phyloP scores from a whole-genome alignment of 2,329 filamentous ascomycete genomes.

The Cucurbitaria berberidis region DNA sequence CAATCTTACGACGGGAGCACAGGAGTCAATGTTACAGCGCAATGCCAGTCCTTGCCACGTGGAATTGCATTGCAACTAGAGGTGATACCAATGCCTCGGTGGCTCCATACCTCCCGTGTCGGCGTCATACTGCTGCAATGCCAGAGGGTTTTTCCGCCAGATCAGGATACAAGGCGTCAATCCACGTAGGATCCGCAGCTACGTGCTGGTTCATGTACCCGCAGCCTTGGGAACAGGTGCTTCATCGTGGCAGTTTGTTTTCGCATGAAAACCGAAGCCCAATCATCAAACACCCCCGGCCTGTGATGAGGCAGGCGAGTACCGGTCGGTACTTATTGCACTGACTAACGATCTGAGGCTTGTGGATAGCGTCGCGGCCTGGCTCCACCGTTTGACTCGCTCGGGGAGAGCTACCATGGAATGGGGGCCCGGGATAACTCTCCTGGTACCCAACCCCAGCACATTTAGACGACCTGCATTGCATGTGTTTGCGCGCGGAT shows the following conservation, averaged over 20 bases:
- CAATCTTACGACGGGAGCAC: background rate
- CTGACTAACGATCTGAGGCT: constrained; percentile 20
- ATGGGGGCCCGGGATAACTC: constrained; percentile 26
- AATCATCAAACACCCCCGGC: background rate
- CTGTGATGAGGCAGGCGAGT: background rate
- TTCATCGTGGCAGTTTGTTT: background rate
- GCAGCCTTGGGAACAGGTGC: constrained; percentile 1
- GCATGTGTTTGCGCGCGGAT: constrained; percentile 27
- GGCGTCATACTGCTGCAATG: constrained; percentile 5
- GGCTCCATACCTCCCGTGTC: too few species aligned
- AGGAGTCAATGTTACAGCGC: constrained; percentile 1
- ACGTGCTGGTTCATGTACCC: background rate
- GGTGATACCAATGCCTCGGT: background rate
- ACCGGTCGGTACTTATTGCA: background rate
- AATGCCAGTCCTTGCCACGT: constrained; percentile 13
- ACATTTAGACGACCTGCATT: constrained; percentile 25
- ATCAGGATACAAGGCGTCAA: constrained; percentile 2
- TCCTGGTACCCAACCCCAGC: constrained; percentile 21
- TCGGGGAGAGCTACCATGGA: constrained; percentile 28
- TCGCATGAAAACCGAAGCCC: background rate
- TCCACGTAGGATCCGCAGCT: constrained; percentile 8
- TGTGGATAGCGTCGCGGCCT: constrained; percentile 10
- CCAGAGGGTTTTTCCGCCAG: constrained; percentile 5
- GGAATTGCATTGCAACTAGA: constrained; percentile 5
- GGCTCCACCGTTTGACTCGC: constrained; percentile 17